phyloP scores from a whole-genome alignment of 306 rosid species.

The Quercus dentata region DNA sequence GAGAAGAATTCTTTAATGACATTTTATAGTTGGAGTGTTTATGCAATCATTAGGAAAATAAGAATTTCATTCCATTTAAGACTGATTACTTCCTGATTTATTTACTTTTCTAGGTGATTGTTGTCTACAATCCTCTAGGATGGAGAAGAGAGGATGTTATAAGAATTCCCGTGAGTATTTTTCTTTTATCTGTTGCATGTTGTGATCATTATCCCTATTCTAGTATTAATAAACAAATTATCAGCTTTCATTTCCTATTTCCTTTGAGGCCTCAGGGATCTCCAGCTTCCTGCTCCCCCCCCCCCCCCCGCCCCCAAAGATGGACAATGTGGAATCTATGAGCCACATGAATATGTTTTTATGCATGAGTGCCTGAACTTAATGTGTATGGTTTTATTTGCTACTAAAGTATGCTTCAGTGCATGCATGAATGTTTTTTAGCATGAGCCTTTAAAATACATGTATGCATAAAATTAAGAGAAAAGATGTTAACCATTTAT shows the following conservation, averaged over 20 bases:
- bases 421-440: not conserved
- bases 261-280: too few relatives aligned
- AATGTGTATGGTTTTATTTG: not conserved
- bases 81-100: conserved; percentile 6
- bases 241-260: too few relatives aligned
- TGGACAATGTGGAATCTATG: not conserved
- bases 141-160: conserved; percentile 49
- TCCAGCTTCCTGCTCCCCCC: too few relatives aligned
- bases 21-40: not conserved
- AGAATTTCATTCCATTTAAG: not conserved
- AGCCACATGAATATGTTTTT: not conserved
- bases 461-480: not conserved
- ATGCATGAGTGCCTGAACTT: not conserved
- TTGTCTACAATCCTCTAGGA: conserved; percentile 57
- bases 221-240: too few relatives aligned
- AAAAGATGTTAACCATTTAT: not conserved
- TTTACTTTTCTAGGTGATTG: conserved; percentile 27
- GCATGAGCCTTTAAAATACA: not conserved
- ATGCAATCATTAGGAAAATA: not conserved
- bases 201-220: not conserved
- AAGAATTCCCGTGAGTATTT: conserved; percentile 45
- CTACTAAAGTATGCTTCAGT: not conserved
- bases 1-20: not conserved
- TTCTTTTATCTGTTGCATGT: not conserved
- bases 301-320: not conserved